Evolutionary conservation across 768 basidiomycete genomes (phyloP), one percentile per base, ranked within the genome.

Genomic region (Mycena rebaudengoi): DNA sequence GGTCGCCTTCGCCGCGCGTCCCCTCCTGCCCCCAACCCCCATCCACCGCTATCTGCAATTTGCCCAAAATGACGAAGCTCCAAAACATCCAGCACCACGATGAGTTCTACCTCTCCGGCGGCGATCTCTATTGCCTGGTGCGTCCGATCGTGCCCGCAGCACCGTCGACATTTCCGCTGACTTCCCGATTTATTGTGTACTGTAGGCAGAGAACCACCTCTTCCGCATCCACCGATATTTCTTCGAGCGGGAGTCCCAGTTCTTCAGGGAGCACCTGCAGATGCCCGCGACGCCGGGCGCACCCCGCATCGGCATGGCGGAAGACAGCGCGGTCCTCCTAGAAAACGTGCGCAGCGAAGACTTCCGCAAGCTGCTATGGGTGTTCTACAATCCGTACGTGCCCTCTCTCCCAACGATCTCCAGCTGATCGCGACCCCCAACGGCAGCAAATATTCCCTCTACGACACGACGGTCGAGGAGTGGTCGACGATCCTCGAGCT

Each of bases 401-500:
- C 51, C 41, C 29, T 59, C 30, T 66, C 68, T 51, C 51, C 54
- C 40, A 20, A 51, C 14, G 16, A 18, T 32, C 29, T 33, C 20
- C n/a, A 32, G 18, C 58, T 25, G n/a, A 23, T 56, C 20, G 21
- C 21, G 37, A 25, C 32, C 25, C 14, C 58, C 6, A 32, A 32
- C 26, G 35, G 29, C 67, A 91, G 89, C 0, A 78, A 76, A 61
- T 90, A 90, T 56, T 85, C 85, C 1, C 76, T 85, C 11, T 89
- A 90, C 57, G 76, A 83, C 1, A 80, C 86, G 0, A 72, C 75
- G 0, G 75, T 84, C 6, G 77, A 80, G 0, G 80, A 83, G 20
- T 92, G 91, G 91, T 75, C 80, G 0, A 77, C 80, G 0, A 87
- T 92, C 32, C 73, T 92, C 0, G 79, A 79, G 1, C 84, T 92